phyloP scores from a whole-genome alignment of 2,329 filamentous ascomycete genomes.

The Aspergillus sp. region DNA sequence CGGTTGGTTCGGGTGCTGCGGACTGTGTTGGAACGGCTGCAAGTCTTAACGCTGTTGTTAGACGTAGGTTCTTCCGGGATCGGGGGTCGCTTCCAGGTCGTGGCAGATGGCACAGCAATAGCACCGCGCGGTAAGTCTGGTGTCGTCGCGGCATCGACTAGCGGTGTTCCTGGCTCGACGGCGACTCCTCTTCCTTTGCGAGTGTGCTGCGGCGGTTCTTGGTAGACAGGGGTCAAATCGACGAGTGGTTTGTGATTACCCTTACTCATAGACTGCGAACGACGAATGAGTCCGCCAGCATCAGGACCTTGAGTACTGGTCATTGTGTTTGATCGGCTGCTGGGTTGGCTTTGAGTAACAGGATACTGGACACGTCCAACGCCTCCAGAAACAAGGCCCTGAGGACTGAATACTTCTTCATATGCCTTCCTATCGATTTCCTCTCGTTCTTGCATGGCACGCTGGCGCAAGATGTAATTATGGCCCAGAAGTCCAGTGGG shows the following conservation, averaged over 20 bases:
- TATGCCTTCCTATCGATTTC: slow-evolving; percentile 28
- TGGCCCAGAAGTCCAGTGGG: slow-evolving; percentile 32
- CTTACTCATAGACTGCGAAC: slow-evolving; percentile 40
- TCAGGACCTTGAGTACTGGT: slow-evolving; percentile 19
- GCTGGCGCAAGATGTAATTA: slow-evolving; percentile 34
- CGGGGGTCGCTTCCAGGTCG: slow-evolving; percentile 33
- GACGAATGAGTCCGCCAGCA: slow-evolving; percentile 28
- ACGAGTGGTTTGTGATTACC: slow-evolving; percentile 55
- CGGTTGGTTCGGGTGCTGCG: slow-evolving; percentile 20
- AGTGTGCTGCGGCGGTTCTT: slow-evolving; percentile 50
- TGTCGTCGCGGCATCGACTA: slow-evolving; percentile 39
- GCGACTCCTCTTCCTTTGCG: slow-evolving; percentile 31
- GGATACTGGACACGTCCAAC: slow-evolving; percentile 13
- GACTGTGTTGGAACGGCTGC: slow-evolving; percentile 29
- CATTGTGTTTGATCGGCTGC: slow-evolving; percentile 29
- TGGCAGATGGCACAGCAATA: slow-evolving; percentile 32
- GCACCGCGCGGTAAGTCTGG: slow-evolving; percentile 27
- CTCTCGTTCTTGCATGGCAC: slow-evolving; percentile 35
- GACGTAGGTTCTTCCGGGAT: slow-evolving; percentile 7
- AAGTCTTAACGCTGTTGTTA: slow-evolving; percentile 5
- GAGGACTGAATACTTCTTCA: slow-evolving; percentile 44
- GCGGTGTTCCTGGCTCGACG: slow-evolving; percentile 38
- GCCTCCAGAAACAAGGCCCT: slow-evolving; percentile 48
- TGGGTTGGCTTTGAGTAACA: slow-evolving; percentile 13
- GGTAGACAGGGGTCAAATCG: slow-evolving; percentile 59